Evolutionary conservation across 2,329 filamentous ascomycete species (phyloP), one percentile per base, ranked within the genome.

Genomic region (Ophiosphaerella herpotricha): DNA sequence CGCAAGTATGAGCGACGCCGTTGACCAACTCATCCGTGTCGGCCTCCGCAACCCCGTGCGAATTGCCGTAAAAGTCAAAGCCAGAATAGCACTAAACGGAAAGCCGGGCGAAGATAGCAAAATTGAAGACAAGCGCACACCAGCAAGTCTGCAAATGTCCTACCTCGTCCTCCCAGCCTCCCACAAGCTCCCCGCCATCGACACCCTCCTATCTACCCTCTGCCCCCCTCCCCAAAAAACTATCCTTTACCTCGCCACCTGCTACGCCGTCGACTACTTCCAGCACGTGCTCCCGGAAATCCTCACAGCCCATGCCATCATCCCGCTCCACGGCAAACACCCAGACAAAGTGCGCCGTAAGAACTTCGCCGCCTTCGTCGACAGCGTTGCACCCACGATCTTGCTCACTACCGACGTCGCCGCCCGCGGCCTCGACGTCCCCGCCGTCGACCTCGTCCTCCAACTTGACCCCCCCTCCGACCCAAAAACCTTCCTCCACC

Each of bases 221-320:
- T 80, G 88, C n/a, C 83, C 89, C 0, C 82, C 80, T 4, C 93
- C 93, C 0, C 86, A 92, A 57, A 91, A 92, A 66, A 88, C 86
- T 29, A 97, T 99, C 46, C 80, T 97, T 45, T 99, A 97, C 70
- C 81, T 97, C 18, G 95, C 92, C 0, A 97, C 93, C 2, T 97
- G 94, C 71, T 92, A 91, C 29, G 89, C 90, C 0, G 94, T 99
- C 52, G 93, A 97, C 72, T 97, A 97, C 75, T 95, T 96, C 70
- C 86, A 92, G 52, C 83, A 91, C 60, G 78, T 96, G 5, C 79
- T 99, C 1, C 89, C 90, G 0, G 74, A 81, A 2, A 75, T 97
- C 5, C 77, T 99, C 0, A 88, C 88, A 1, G 64, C 81, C 1
- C 90, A 90, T 64, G 77, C 83, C 0, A 76, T 96, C 3, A 82